Percentiles rank a stretch among this genome's conserved stretches.
Evolutionary conservation across 2,329 filamentous ascomycete genomes (phyloP).

Genomic region (Aureobasidium zeae): DNA sequence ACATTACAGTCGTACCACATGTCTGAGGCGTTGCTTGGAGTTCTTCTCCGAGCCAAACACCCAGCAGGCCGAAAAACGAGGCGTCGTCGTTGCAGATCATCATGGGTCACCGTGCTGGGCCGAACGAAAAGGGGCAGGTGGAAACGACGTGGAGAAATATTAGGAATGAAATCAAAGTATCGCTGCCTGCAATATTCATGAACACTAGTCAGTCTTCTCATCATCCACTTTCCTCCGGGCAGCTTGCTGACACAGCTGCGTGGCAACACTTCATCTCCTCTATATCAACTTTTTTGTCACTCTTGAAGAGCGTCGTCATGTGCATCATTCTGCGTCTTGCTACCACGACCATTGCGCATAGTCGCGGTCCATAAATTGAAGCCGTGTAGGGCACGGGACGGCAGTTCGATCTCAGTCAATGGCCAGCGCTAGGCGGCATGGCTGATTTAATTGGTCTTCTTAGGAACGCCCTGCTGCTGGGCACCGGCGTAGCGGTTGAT

Average conservation of each 20-base stretch:
- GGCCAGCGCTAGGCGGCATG: neutral
- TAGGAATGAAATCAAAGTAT: constrained; percentile 13
- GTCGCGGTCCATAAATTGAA: no score
- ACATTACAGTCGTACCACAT: constrained; percentile 1
- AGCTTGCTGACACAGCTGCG: constrained; percentile 11
- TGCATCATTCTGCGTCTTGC: neutral
- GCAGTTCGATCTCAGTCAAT: neutral
- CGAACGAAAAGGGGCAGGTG: neutral
- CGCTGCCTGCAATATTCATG: constrained; percentile 12
- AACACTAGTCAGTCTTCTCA: constrained; percentile 13
- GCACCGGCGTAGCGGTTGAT: constrained; percentile 58
- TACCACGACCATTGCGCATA: neutral
- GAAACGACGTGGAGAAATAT: neutral
- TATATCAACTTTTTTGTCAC: constrained; percentile 12
- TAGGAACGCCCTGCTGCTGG: constrained; percentile 41
- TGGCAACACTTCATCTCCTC: neutral
- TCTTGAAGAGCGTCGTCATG: constrained; percentile 7
- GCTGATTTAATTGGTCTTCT: constrained; percentile 51
- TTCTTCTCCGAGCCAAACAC: neutral
- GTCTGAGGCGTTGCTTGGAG: neutral
- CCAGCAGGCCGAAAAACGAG: neutral
- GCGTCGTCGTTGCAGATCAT: neutral
- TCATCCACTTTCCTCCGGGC: constrained; percentile 3
- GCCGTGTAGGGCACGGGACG: no score
- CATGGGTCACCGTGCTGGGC: neutral